Conservation (phyloP, 2,329 filamentous ascomycete species). For the Cladosporium sp. region DNA sequence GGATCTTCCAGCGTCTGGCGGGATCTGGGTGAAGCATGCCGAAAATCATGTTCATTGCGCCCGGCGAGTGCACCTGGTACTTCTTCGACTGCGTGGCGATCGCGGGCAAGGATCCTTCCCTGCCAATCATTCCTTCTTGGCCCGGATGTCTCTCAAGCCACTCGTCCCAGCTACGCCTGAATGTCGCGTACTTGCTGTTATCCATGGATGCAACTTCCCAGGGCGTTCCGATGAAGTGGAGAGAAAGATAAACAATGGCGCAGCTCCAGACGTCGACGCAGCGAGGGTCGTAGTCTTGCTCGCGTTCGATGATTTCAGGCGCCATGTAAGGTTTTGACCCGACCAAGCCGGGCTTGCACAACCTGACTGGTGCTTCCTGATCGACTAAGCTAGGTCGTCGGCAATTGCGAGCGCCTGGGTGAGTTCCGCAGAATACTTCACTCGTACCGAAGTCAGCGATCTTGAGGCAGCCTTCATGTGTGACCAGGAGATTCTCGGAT, state of each 20-base stretch:
- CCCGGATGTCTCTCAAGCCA: slow-evolving; percentile 62
- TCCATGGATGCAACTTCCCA: slow-evolving; percentile 68
- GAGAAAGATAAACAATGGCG: slow-evolving; percentile 77
- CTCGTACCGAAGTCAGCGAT: slow-evolving; percentile 91
- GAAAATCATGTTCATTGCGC: slow-evolving; percentile 69
- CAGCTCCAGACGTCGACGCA: slow-evolving; percentile 84
- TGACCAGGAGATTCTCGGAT: slow-evolving; percentile 80
- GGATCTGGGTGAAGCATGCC: slow-evolving; percentile 84
- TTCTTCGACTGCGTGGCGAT: slow-evolving; percentile 66
- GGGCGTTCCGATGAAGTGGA: slow-evolving; percentile 69
- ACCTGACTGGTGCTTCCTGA: slow-evolving; percentile 68
- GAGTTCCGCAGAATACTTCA: slow-evolving; percentile 78
- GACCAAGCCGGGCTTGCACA: slow-evolving; percentile 77
- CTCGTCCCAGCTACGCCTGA: slow-evolving; percentile 67
- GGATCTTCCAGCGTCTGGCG: slow-evolving; percentile 66
- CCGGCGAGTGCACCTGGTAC: slow-evolving; percentile 67
- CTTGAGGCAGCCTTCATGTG: slow-evolving; percentile 77
- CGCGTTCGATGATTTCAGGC: slow-evolving; percentile 75
- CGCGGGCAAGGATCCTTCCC: slow-evolving; percentile 42
- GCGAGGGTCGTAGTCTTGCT: slow-evolving; percentile 69
- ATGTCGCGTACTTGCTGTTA: slow-evolving; percentile 61
- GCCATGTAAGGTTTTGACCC: slow-evolving; percentile 85
- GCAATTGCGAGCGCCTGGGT: slow-evolving; percentile 66
- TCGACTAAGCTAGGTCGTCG: slow-evolving; percentile 63
- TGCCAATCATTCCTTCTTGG: slow-evolving; percentile 46